phyloP scores from a whole-genome alignment of 805 yeast genomes.

The Saccharomycopsis olivae region DNA sequence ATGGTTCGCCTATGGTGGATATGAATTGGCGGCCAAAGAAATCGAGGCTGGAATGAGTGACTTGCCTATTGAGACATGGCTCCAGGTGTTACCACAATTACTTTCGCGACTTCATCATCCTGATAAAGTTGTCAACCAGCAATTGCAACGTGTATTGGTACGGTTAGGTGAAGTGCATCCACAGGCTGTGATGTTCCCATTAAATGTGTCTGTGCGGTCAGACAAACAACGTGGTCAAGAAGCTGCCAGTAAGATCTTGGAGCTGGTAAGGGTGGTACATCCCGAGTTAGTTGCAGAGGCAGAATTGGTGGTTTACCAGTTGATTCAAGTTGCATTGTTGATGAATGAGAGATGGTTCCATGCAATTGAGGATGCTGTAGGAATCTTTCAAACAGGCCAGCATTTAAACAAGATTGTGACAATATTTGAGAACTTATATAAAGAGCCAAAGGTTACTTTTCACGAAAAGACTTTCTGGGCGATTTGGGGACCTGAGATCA shows the following conservation, averaged over 20 bases:
- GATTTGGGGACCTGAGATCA: constrained; percentile 86
- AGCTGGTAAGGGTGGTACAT: constrained; percentile 84
- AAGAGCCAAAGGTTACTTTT: constrained; percentile 76
- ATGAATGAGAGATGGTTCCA: constrained; percentile 99
- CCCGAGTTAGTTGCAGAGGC: constrained; percentile 82
- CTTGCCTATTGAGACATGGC: constrained; percentile 88
- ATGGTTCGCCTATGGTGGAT: constrained; percentile 96
- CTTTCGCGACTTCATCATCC: constrained; percentile 97
- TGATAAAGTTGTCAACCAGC: constrained; percentile 68
- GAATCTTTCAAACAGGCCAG: constrained; percentile 87
- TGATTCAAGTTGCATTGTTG: constrained; percentile 86
- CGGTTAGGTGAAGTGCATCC: constrained; percentile 94
- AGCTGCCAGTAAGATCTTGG: constrained; percentile 87
- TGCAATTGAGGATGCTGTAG: constrained; percentile 92
- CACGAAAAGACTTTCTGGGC: constrained; percentile 88
- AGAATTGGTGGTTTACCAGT: constrained; percentile 85
- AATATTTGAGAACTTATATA: constrained; percentile 81
- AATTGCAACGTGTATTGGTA: constrained; percentile 69
- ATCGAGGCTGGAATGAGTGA: constrained; percentile 83
- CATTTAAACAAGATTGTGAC: constrained; percentile 92
- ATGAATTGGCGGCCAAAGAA: constrained; percentile 82
- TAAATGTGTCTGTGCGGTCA: constrained; percentile 91
- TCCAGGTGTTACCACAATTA: constrained; percentile 90
- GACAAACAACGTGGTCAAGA: constrained; percentile 82
- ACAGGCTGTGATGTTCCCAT: constrained; percentile 89